Percentiles rank a stretch among this genome's conserved stretches.
Evolutionary conservation across 2,329 filamentous ascomycete genomes (phyloP).

Genomic region (Knoxdaviesia proteae): DNA sequence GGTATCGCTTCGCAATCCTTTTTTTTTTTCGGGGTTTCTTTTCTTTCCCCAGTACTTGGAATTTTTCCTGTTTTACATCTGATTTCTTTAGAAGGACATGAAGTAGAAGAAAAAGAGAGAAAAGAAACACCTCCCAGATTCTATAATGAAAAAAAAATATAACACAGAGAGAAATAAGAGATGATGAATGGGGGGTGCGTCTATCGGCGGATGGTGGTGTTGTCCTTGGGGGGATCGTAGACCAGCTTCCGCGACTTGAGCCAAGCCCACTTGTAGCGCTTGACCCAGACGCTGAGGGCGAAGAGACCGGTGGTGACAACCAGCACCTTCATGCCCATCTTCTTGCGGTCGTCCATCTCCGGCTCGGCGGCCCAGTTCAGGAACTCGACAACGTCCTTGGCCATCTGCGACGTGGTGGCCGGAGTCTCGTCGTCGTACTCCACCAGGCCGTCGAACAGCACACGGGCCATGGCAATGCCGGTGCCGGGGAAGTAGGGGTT

Average conservation of each 20-base stretch:
- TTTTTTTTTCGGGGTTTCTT: too few species aligned
- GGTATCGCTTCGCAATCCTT: too few species aligned
- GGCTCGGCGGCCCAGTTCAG: slow-evolving; percentile 98
- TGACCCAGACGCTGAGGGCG: slow-evolving; percentile 86
- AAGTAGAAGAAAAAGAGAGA: too few species aligned
- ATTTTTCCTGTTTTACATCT: too few species aligned
- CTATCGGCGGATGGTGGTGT: slow-evolving; percentile 26
- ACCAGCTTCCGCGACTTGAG: slow-evolving; percentile 89
- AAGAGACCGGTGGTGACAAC: slow-evolving; percentile 60
- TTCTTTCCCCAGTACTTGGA: too few species aligned
- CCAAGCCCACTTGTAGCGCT: slow-evolving; percentile 98
- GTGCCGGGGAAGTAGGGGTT: slow-evolving; percentile 99
- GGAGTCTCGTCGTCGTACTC: slow-evolving; percentile 96
- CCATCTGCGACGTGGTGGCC: slow-evolving; percentile 94
- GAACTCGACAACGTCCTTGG: slow-evolving; percentile 97
- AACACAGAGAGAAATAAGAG: slow-evolving; percentile 6
- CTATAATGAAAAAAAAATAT: too few species aligned
- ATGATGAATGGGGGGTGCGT: slow-evolving; percentile 5
- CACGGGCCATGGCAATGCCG: slow-evolving; percentile 96
- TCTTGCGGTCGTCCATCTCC: slow-evolving; percentile 98
- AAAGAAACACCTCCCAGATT: too few species aligned
- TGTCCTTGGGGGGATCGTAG: slow-evolving; percentile 55
- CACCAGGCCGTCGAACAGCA: slow-evolving; percentile 89
- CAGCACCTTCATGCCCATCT: slow-evolving; percentile 96
- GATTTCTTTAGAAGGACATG: too few species aligned